Evolutionary conservation across 495 filamentous ascomycete genomes (phyloP).

Genomic region (Clohesyomyces aquaticus): DNA sequence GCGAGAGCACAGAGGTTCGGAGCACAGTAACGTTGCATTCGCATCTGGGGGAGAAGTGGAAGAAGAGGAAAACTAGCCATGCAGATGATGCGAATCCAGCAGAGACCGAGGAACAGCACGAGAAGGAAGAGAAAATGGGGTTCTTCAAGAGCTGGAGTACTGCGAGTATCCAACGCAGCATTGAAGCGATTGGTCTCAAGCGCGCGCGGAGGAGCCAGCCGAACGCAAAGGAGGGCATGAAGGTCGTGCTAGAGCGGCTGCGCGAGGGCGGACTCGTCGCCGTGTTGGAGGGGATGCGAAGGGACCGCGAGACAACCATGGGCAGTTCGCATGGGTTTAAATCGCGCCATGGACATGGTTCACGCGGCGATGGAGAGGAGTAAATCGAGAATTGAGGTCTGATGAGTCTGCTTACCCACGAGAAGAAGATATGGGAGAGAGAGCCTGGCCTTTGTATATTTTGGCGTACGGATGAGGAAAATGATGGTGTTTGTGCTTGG

Average conservation of each 20-base stretch:
- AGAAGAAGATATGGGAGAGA: neutral
- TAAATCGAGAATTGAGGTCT: neutral
- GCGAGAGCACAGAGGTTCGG: slow-evolving; percentile 75
- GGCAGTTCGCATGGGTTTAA: slow-evolving; percentile 10
- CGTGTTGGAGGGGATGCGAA: slow-evolving; percentile 81
- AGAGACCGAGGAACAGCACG: slow-evolving; percentile 48
- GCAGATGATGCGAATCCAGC: slow-evolving; percentile 50
- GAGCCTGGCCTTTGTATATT: neutral
- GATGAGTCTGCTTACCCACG: neutral
- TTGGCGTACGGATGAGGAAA: neutral
- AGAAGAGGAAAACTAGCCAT: slow-evolving; percentile 52
- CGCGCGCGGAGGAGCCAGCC: slow-evolving; percentile 80
- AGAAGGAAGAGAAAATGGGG: slow-evolving; percentile 57
- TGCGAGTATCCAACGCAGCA: slow-evolving; percentile 78
- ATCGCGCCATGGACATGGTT: neutral
- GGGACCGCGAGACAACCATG: slow-evolving; percentile 56
- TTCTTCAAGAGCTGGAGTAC: slow-evolving; percentile 77
- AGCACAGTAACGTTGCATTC: slow-evolving; percentile 86
- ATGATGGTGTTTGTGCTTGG: neutral
- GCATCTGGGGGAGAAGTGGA: slow-evolving; percentile 73
- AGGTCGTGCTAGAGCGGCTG: slow-evolving; percentile 84
- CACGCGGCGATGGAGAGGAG: slow-evolving; percentile 16
- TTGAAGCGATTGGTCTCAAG: slow-evolving; percentile 84
- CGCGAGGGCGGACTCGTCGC: slow-evolving; percentile 80
- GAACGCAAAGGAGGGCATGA: slow-evolving; percentile 94